phyloP scores from a whole-genome alignment of 2,329 filamentous ascomycete genomes.

The Fusarium illudens region DNA sequence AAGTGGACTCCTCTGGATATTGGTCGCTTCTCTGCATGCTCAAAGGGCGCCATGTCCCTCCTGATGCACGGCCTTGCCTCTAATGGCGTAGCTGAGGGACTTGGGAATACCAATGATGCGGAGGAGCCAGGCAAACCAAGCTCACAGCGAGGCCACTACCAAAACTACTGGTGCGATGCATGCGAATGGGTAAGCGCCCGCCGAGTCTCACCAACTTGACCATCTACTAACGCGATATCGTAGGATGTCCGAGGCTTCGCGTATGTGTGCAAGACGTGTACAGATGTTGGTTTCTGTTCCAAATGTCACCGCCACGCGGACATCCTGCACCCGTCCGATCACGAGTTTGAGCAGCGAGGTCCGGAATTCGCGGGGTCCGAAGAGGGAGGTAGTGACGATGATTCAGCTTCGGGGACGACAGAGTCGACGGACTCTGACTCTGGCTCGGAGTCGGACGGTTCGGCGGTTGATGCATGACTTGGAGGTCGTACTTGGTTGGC shows the following conservation, averaged over 20 bases:
- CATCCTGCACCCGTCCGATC: not conserved
- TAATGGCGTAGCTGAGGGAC: not conserved
- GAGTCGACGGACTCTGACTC: not conserved
- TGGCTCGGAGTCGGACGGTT: not conserved
- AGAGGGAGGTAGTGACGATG: not conserved
- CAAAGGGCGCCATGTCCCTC: not conserved
- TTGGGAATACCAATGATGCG: constrained; percentile 4
- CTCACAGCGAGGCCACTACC: not conserved
- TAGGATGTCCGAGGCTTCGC: not conserved
- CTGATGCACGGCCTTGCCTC: constrained; percentile 4
- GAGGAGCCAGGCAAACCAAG: constrained; percentile 1
- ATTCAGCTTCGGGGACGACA: not conserved
- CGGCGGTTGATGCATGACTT: not conserved
- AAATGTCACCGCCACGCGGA: not conserved
- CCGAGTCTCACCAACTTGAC: not conserved
- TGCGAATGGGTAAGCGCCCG: not conserved
- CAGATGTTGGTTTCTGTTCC: not conserved
- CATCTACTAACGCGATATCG: not conserved
- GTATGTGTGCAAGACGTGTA: not conserved
- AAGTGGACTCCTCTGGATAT: not conserved
- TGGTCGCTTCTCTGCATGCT: not conserved
- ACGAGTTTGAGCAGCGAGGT: not conserved
- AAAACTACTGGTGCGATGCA: not conserved
- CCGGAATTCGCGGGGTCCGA: not conserved
- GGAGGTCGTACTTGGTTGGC: too few species aligned